Conservation (phyloP, 1,139 yeast genomes). For the Nadsonia starkeyi-henricii region DNA sequence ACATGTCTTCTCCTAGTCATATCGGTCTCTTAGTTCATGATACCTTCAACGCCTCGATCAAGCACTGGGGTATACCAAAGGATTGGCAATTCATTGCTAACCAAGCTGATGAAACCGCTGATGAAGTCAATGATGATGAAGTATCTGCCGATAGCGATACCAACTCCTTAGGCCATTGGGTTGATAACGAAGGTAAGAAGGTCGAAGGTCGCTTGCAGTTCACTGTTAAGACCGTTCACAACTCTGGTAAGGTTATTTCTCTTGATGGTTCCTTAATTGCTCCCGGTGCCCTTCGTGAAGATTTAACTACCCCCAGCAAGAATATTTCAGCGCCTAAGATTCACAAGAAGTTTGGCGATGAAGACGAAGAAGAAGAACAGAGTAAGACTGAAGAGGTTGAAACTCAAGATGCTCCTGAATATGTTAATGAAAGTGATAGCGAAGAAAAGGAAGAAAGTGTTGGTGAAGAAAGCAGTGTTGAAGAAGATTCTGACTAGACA, state of each 20-base stretch:
- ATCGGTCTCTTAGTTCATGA: slow-evolving; percentile 84
- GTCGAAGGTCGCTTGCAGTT: slow-evolving; percentile 74
- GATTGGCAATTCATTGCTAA: slow-evolving; percentile 74
- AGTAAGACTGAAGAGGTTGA: slow-evolving; percentile 5
- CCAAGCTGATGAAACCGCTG: slow-evolving; percentile 44
- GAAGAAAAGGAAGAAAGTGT: slow-evolving; percentile 8
- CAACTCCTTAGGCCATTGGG: slow-evolving; percentile 62
- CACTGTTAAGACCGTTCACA: slow-evolving; percentile 55
- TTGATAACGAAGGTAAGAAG: slow-evolving; percentile 54
- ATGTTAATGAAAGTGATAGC: not conserved
- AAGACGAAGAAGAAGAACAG: not conserved
- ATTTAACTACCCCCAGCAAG: slow-evolving; percentile 13
- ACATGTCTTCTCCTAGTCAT: slow-evolving; percentile 91
- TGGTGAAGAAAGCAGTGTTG: slow-evolving; percentile 3
- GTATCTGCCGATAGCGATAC: slow-evolving; percentile 9
- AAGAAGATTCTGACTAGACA: slow-evolving; percentile 1
- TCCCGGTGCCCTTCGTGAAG: slow-evolving; percentile 43
- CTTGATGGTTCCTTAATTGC: slow-evolving; percentile 69
- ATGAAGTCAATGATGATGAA: slow-evolving; percentile 13
- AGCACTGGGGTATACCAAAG: slow-evolving; percentile 66
- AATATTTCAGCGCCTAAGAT: slow-evolving; percentile 3
- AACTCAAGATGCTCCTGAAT: slow-evolving; percentile 2
- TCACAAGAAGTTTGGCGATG: slow-evolving; percentile 6
- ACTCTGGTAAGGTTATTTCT: slow-evolving; percentile 70
- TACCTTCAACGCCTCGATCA: slow-evolving; percentile 87